Percentiles rank a stretch among this genome's conserved stretches.
phyloP scores from a whole-genome alignment of 305 asterid genomes.

The Rubia balearica region DNA sequence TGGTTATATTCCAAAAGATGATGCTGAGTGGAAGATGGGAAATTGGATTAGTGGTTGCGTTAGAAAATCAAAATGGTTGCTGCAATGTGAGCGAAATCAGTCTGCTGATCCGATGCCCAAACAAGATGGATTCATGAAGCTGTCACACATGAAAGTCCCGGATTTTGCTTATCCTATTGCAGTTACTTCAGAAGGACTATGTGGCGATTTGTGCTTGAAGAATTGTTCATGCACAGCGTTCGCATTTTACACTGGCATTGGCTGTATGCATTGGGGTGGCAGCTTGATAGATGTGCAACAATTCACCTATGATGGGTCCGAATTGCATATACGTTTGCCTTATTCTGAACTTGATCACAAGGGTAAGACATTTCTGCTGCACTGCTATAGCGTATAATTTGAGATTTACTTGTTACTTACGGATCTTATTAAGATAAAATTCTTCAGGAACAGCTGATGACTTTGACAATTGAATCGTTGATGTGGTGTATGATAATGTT shows the following conservation, averaged over 20 bases:
- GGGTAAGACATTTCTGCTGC: slow-evolving; percentile 12
- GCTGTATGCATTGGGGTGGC: slow-evolving; percentile 42
- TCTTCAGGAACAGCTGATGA: not conserved
- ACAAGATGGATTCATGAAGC: slow-evolving; percentile 17
- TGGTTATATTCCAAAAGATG: slow-evolving; percentile 18
- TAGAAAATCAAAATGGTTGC: slow-evolving; percentile 4
- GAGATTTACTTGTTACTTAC: not conserved
- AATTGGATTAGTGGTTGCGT: slow-evolving; percentile 26
- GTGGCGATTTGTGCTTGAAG: slow-evolving; percentile 16
- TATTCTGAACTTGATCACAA: slow-evolving; percentile 18
- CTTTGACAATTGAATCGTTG: not conserved
- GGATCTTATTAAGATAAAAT: not conserved
- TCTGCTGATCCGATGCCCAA: not conserved
- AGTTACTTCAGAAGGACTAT: slow-evolving; percentile 2
- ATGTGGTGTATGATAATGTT: not conserved
- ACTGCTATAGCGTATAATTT: not conserved
- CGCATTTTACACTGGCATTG: slow-evolving; percentile 15
- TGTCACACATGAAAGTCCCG: slow-evolving; percentile 25
- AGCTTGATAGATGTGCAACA: slow-evolving; percentile 36
- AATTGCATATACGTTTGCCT: slow-evolving; percentile 18
- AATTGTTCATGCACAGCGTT: slow-evolving; percentile 25
- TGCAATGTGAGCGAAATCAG: slow-evolving; percentile 20
- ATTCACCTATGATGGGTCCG: slow-evolving; percentile 26
- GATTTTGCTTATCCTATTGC: slow-evolving; percentile 11
- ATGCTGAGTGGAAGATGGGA: slow-evolving; percentile 21